These are phyloP conservation scores for Dactylellina parvicollis DNA, from an alignment of 2,329 filamentous ascomycete species.

Conservation along the genomic window DNA sequence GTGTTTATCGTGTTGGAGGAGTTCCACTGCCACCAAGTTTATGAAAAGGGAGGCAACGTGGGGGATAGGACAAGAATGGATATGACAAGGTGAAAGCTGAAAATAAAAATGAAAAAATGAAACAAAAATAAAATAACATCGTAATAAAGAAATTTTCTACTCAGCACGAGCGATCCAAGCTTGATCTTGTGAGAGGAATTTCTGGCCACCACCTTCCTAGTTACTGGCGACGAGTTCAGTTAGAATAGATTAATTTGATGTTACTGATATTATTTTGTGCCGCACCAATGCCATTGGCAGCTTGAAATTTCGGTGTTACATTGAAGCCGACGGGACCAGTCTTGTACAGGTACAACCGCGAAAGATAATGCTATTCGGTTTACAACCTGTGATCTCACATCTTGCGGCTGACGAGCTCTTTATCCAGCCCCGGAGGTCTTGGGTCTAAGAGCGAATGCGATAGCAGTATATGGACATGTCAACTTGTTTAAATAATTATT, in stretches of 20 bases:
- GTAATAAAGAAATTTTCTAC: not conserved
- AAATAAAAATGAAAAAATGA: constrained; percentile 1
- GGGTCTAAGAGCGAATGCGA: not conserved
- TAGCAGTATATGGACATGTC: not conserved
- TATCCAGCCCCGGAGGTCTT: not conserved
- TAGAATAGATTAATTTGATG: constrained; percentile 31
- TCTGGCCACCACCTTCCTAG: constrained; percentile 30
- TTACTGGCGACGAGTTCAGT: constrained; percentile 26
- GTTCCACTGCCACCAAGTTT: constrained; percentile 50
- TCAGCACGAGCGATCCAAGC: constrained; percentile 8
- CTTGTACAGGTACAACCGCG: not conserved
- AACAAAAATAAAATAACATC: not conserved
- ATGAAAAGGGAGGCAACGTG: constrained; percentile 1
- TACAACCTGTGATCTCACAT: not conserved
- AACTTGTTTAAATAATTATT: too few relatives aligned
- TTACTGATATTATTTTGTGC: constrained; percentile 30
- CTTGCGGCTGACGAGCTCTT: not conserved
- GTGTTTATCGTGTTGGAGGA: constrained; percentile 48
- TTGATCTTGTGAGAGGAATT: constrained; percentile 42
- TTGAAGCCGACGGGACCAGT: not conserved
- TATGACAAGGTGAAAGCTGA: constrained; percentile 13
- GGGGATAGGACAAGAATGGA: constrained; percentile 14
- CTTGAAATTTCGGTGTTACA: not conserved
- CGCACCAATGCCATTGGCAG: constrained; percentile 43
- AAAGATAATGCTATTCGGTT: too few relatives aligned